A percentile compares a stretch with the other conserved stretches of the same genome.
Conservation (phyloP, 192 early-diverging fungal genomes). For the Mortierella alpina region DNA sequence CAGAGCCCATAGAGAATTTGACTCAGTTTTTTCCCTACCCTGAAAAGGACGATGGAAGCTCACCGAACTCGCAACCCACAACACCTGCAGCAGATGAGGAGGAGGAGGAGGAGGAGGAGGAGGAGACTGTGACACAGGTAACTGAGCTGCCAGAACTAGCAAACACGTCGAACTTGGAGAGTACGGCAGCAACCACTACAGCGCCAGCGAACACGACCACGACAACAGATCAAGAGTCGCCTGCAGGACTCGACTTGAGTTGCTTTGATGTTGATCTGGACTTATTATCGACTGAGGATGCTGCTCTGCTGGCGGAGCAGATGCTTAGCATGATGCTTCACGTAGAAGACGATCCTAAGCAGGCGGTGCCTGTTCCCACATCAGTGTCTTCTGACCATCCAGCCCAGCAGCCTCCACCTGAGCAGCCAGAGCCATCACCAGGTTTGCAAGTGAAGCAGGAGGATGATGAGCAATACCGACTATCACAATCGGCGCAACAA, state of each 20-base stretch:
- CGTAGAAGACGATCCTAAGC: too few relatives aligned
- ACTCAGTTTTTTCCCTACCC: slow-evolving; percentile 53
- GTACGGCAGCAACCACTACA: too few relatives aligned
- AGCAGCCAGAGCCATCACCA: background rate
- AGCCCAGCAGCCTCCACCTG: too few relatives aligned
- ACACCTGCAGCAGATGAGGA: background rate
- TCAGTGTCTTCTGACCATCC: too few relatives aligned
- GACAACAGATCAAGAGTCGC: too few relatives aligned
- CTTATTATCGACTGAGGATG: slow-evolving; percentile 10
- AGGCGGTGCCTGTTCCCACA: too few relatives aligned
- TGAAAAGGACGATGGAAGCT: slow-evolving; percentile 16
- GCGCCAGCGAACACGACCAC: too few relatives aligned
- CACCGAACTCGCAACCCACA: background rate
- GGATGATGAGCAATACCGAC: background rate
- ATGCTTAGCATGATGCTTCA: slow-evolving; percentile 34
- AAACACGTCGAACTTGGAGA: too few relatives aligned
- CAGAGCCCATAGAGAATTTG: slow-evolving; percentile 38
- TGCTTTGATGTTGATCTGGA: slow-evolving; percentile 42
- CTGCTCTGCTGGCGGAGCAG: slow-evolving; percentile 19
- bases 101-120: too few relatives aligned
- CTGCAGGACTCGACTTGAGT: background rate
- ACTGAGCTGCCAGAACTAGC: too few relatives aligned
- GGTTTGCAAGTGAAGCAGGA: slow-evolving; percentile 10
- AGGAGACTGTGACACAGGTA: too few relatives aligned
- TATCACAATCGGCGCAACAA: too few relatives aligned